Base-by-base conservation (phyloP, 768 basidiomycete genomes). In the Artomyces pyxidatus region DNA sequence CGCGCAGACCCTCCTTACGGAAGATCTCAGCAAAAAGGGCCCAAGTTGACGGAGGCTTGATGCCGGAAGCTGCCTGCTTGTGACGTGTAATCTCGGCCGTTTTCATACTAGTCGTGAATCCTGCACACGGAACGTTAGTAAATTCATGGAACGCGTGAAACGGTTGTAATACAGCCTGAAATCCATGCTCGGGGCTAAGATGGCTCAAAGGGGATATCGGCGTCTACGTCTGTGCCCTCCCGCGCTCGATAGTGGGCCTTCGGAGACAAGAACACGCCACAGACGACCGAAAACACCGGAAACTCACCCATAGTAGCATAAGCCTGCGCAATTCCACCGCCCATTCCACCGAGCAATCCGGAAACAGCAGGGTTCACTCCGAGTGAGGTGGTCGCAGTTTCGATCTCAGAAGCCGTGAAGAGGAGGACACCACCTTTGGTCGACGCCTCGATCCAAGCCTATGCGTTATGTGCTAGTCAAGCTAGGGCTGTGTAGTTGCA, bases 371-470 rank as follows among this genome's bases (percentile, higher is more conserved):
- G 84, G 60, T 75, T 85, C 51, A 94, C 68, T 9, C 91, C 91
- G 61, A 85, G 70, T 8, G 62, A 57, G 40, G 81, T 72, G 17
- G 73, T 69, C 17, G 76, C 75, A 16, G 80, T 77, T 66, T 98
- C 93, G 28, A 98, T 86, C 66, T 99, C 96, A 4, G 93, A 88
- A 22, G 96, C 94, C 14, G 94, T 83, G 72, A 99, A 98, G 52
- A 99, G 75, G 19, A 99, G 78, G 26, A 99, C 96, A 48, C 78
- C 96, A 45, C 96, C 96, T 65, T 99, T 99, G 0, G 96, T 98
- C 4, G 94, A 96, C 9, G 96, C 96, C 66, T 99, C 96, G 60
- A 99, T 95, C 96, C 96, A 98, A 30, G 96, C 96, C 93, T 96
- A 54, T 12, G n/a, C n/a, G n/a, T n/a, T n/a, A n/a, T n/a, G n/a